Conservation (phyloP, 2,329 filamentous ascomycete species). For the Atkinsonella hypoxylon region DNA sequence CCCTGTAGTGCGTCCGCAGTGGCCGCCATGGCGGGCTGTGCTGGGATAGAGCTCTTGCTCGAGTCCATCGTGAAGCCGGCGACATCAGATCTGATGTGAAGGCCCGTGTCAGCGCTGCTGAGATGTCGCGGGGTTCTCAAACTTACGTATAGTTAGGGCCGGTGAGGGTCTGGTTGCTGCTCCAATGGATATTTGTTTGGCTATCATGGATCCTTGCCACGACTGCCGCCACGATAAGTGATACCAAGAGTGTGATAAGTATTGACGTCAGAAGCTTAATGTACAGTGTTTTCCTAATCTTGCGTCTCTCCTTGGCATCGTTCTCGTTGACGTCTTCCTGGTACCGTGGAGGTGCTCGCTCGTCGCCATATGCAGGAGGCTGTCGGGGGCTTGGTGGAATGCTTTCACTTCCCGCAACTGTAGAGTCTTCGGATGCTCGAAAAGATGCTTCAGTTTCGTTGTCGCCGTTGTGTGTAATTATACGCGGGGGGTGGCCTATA, state of each 20-base stretch:
- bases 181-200: not conserved
- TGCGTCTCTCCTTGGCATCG: conserved; percentile 6
- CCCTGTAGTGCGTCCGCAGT: not conserved
- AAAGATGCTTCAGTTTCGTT: not conserved
- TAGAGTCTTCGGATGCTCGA: conserved; percentile 6
- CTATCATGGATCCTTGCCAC: conserved; percentile 12
- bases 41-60: not conserved
- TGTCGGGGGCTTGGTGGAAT: conserved; percentile 7
- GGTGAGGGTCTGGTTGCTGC: conserved; percentile 2
- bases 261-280: conserved; percentile 13
- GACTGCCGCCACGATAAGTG: conserved; percentile 14
- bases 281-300: conserved; percentile 9
- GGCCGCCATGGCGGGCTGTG: not conserved
- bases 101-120: not conserved
- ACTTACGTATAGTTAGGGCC: not conserved
- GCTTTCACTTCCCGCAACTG: conserved; percentile 6
- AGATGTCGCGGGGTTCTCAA: not conserved
- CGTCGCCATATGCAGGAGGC: conserved; percentile 11
- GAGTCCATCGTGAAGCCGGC: conserved; percentile 7
- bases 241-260: conserved; percentile 14
- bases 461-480: conserved; percentile 3
- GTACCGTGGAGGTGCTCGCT: conserved; percentile 10
- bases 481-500: conserved; percentile 6
- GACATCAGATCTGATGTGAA: conserved; percentile 1
- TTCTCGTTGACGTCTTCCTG: conserved; percentile 5